Evolutionary conservation across 306 rosid genomes (phyloP), one percentile per base, ranked within the genome.

Genomic region (Gillenia trifoliata): DNA sequence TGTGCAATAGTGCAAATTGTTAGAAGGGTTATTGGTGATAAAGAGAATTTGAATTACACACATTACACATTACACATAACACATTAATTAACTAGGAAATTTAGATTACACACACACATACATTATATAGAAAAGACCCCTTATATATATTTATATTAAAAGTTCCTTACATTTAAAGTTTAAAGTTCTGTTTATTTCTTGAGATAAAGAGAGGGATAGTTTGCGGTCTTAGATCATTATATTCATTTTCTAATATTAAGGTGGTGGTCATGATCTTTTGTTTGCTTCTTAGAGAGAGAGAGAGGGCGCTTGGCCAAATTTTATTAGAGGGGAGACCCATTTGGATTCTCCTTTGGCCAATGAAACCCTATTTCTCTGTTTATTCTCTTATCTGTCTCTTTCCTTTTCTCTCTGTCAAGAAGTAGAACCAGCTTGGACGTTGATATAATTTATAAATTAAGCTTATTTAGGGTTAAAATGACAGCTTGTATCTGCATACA

Each of bases 331-430:
- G 86, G 70, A 31, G 84, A 73, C 11, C 26, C 79, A 41, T 66
- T 78, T 34, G 22, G 86, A 86, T 84, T 83, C 87, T 81, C 66
- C 59, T 33, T 85, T 67, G 78, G 38, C 87, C 82, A 79, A 82
- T 80, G 73, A 64, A 74, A 47, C 38, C 60, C 66, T 29, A n/a
- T 68, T 72, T 57, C 15, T 62, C 63, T 78, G 34, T 56, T 74
- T 77, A 43, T 82, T 62, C 43, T 76, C 52, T 66, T 57, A 11
- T 77, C 67, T 66, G 66, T 74, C 23, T 72, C 60, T 77, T 25
- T 77, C 49, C 61, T n/a, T 49, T 31, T 34, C 65, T 15, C 22
- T 73, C 3, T 66, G 47, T 47, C 57, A 73, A 49, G 56, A 57
- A 63, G 54, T 63, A 47, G 75, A 62, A 79, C 71, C 60, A n/a